Evolutionary conservation across 352 stramenopile species (phyloP), one percentile per base, ranked within the genome.

Genomic region (Phytopythium mirpurense): DNA sequence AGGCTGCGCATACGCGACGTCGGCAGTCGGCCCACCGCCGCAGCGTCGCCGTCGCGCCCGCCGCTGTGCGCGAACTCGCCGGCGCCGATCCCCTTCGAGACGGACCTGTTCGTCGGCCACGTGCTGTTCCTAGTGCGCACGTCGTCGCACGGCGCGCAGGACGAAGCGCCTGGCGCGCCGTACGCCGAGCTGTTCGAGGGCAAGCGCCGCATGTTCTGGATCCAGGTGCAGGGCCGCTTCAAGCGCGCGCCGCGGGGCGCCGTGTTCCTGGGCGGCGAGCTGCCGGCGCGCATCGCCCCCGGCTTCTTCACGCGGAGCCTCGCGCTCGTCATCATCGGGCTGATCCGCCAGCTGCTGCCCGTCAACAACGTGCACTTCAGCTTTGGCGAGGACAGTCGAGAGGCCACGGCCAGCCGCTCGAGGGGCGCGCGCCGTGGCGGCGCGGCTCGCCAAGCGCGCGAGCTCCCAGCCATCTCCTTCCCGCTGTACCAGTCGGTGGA

Each of bases 221-320:
- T 95, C 62, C 84, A 95, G 49, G 81, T 95, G 10, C 84, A 95
- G 49, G 82, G 84, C 21, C 65, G 62, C n/a, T 95, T 95, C 59
- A 95, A 95, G 63, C 54, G 67, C 27, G 42, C 55, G 18, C 80
- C 80, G 0, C 56, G 50, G 2, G 82, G 84, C 5, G 62, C 66
- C 12, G 72, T 95, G 3, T 95, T 70, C 54, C 56, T 95, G 9
- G 84, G 84, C 10, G 84, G 84, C 12, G 84, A 95, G 46, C 60
- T 95, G 16, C 82, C 84, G 1, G 48, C 65, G 9, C 56, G 55
- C 18, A 88, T 93, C 44, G 67, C 79, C 1, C 76, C 78, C 0
- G 84, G 84, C 6, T 63, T 95, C 24, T 86, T 92, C 47, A 90
- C 84, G 51, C 68, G 76, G 44, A 93, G 84, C 64, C 53, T 93